Percentiles rank a stretch among this genome's conserved stretches.
Evolutionary conservation across 176 grass and related monocot species (phyloP).

Genomic region (Raddia guianensis): DNA sequence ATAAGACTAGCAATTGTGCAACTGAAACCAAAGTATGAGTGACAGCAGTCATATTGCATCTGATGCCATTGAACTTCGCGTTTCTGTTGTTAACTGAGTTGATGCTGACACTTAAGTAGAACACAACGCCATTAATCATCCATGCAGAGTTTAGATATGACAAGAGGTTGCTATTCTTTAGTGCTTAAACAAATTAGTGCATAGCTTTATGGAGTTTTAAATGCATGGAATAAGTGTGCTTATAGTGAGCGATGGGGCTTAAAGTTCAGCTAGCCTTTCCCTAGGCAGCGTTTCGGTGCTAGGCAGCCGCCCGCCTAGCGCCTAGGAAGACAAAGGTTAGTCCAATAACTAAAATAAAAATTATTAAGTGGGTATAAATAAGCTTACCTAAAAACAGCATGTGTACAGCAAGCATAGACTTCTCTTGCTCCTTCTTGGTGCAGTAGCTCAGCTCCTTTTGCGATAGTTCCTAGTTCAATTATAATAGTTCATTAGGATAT

Average conservation of each 20-base stretch:
- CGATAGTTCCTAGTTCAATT: slow-evolving; percentile 76
- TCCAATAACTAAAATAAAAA: not conserved
- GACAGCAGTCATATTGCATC: not conserved
- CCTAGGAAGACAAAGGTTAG: not conserved
- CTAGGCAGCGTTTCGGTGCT: too few species aligned
- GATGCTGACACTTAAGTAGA: not conserved
- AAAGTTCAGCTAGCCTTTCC: not conserved
- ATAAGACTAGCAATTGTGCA: not conserved
- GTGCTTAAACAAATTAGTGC: not conserved
- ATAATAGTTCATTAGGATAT: slow-evolving; percentile 37
- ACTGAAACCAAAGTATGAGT: not conserved
- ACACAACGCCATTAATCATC: not conserved
- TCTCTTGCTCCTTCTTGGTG: slow-evolving; percentile 99
- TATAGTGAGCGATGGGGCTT: not conserved
- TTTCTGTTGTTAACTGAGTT: not conserved
- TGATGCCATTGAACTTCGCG: not conserved
- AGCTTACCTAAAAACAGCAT: slow-evolving; percentile 97
- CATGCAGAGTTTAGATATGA: not conserved
- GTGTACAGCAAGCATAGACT: slow-evolving; percentile 97
- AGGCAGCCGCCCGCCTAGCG: too few species aligned
- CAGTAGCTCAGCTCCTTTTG: slow-evolving; percentile 88
- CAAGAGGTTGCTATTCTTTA: not conserved
- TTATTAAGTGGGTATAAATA: not conserved
- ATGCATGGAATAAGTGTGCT: slow-evolving; percentile 4
- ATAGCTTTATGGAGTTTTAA: not conserved